phyloP scores from a whole-genome alignment of 2,329 filamentous ascomycete species.

The Penicillium oxalicum region DNA sequence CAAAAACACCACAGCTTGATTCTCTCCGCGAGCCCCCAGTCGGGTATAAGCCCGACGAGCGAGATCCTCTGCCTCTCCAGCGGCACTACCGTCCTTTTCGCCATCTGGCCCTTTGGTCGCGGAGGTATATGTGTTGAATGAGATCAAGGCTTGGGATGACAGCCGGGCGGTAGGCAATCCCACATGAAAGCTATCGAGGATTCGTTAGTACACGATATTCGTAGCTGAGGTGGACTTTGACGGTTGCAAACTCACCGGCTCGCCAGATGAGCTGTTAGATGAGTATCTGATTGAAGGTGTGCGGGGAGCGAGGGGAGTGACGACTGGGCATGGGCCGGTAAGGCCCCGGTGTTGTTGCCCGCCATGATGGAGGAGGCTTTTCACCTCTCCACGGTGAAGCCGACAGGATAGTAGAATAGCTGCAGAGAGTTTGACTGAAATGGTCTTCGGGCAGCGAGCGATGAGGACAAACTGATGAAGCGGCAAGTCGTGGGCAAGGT shows the following conservation, averaged over 20 bases:
- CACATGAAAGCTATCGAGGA: constrained; percentile 69
- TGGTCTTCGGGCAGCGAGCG: background rate
- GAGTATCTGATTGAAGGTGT: constrained; percentile 52
- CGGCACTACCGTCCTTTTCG: constrained; percentile 82
- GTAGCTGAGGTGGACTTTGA: background rate
- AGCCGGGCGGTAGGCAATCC: constrained; percentile 80
- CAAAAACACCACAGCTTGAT: constrained; percentile 89
- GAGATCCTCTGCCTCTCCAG: constrained; percentile 87
- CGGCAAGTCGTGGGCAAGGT: constrained; percentile 2
- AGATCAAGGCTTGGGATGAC: constrained; percentile 85
- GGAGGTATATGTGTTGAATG: constrained; percentile 89
- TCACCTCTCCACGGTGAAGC: constrained; percentile 4
- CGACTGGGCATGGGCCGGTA: constrained; percentile 64
- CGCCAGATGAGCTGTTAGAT: constrained; percentile 47
- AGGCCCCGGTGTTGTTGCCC: constrained; percentile 36
- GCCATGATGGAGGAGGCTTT: constrained; percentile 31
- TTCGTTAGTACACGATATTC: background rate
- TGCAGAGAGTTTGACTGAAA: constrained; percentile 3
- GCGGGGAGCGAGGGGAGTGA: constrained; percentile 83
- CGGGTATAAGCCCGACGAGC: constrained; percentile 80
- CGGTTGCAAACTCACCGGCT: constrained; percentile 35
- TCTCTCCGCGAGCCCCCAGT: constrained; percentile 81
- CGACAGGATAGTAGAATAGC: constrained; percentile 6
- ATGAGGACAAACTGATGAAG: background rate
- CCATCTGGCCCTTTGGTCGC: constrained; percentile 86